These are phyloP conservation scores for Radiomyces spectabilis DNA, from an alignment of 192 early-diverging fungal species.

Conservation along the genomic window DNA sequence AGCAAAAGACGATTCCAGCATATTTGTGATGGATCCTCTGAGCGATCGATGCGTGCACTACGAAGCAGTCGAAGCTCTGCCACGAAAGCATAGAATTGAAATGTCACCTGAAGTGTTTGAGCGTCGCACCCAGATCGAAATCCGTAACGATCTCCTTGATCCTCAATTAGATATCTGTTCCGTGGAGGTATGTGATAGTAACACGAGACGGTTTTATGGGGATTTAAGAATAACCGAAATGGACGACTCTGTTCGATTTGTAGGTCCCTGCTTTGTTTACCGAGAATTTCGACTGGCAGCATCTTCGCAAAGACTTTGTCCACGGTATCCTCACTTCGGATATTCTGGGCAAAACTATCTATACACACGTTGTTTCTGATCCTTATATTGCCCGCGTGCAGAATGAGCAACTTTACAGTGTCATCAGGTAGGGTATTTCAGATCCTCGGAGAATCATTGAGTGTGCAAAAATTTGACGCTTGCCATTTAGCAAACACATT, in stretches of 20 bases:
- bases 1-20: slow-evolving; percentile 60
- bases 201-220: not conserved
- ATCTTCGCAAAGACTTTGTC: slow-evolving; percentile 84
- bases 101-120: slow-evolving; percentile 55
- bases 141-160: slow-evolving; percentile 92
- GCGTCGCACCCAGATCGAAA: slow-evolving; percentile 61
- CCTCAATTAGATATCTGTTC: slow-evolving; percentile 91
- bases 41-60: slow-evolving; percentile 79
- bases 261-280: slow-evolving; percentile 85
- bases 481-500: slow-evolving; percentile 62
- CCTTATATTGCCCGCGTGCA: slow-evolving; percentile 60
- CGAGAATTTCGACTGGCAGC: slow-evolving; percentile 98
- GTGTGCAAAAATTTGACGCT: not conserved
- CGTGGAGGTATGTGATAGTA: slow-evolving; percentile 48
- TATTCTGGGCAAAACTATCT: slow-evolving; percentile 79
- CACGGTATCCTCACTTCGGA: slow-evolving; percentile 85
- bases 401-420: slow-evolving; percentile 67
- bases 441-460: not conserved
- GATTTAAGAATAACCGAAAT: slow-evolving; percentile 6
- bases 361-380: slow-evolving; percentile 66
- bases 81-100: slow-evolving; percentile 43
- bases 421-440: slow-evolving; percentile 47
- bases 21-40: slow-evolving; percentile 78
- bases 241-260: not conserved
- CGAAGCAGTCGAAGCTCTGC: slow-evolving; percentile 55